A percentile compares a stretch with the other conserved stretches of the same genome.
phyloP scores from a whole-genome alignment of 2,329 filamentous ascomycete genomes.

The Orbilia brochopaga region DNA sequence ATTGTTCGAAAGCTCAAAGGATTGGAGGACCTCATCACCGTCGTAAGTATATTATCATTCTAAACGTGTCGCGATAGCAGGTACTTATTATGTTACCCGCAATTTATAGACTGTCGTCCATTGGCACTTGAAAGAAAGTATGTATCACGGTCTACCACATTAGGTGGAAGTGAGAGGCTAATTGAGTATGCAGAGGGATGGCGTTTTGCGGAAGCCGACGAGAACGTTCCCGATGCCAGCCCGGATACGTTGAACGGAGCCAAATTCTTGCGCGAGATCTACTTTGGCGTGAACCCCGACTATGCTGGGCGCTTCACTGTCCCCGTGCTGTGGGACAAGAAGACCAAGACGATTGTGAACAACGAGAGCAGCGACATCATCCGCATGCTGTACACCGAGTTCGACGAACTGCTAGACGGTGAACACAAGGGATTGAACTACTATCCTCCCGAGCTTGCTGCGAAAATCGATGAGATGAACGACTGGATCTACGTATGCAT shows the following conservation, averaged over 20 bases:
- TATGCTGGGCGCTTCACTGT: slow-evolving; percentile 86
- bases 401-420: slow-evolving; percentile 72
- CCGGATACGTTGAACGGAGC: slow-evolving; percentile 72
- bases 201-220: slow-evolving; percentile 76
- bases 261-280: slow-evolving; percentile 77
- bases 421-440: slow-evolving; percentile 69
- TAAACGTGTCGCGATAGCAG: background rate
- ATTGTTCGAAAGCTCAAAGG: slow-evolving; percentile 92
- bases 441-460: slow-evolving; percentile 69
- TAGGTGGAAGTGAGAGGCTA: background rate
- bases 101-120: slow-evolving; percentile 73
- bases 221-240: slow-evolving; percentile 64
- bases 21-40: slow-evolving; percentile 76
- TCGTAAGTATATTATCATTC: slow-evolving; percentile 20
- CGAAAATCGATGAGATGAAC: slow-evolving; percentile 76
- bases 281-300: slow-evolving; percentile 74
- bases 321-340: slow-evolving; percentile 82
- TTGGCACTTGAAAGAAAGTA: slow-evolving; percentile 77
- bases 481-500: slow-evolving; percentile 72
- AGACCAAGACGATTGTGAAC: slow-evolving; percentile 77
- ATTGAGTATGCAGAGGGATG: slow-evolving; percentile 64
- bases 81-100: slow-evolving; percentile 58
- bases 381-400: slow-evolving; percentile 83
- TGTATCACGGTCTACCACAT: background rate
- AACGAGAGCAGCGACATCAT: slow-evolving; percentile 94